phyloP scores from a whole-genome alignment of 2,329 filamentous ascomycete genomes.

The Coniochaeta prunicola region DNA sequence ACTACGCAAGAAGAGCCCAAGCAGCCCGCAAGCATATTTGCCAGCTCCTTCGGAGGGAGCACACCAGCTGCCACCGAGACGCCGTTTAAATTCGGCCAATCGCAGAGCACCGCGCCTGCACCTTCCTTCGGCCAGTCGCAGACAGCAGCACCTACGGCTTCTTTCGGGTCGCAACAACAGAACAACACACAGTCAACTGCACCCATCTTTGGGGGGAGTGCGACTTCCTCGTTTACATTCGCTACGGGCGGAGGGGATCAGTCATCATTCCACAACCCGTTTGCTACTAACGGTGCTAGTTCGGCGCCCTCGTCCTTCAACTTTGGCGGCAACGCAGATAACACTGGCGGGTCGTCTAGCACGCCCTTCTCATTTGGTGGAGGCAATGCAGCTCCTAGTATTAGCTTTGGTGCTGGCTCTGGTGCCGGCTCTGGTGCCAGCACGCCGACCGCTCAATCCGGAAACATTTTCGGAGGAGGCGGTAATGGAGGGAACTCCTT shows the following conservation, averaged over 20 bases:
- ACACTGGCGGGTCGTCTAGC: constrained; percentile 12
- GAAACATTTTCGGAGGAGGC: constrained; percentile 4
- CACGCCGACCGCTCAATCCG: constrained; percentile 7
- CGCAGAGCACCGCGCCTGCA: constrained; percentile 5
- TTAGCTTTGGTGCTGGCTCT: constrained; percentile 30
- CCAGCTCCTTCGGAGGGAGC: constrained; percentile 4
- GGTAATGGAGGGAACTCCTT: constrained; percentile 4
- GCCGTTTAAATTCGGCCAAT: constrained; percentile 5
- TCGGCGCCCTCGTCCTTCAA: constrained; percentile 24
- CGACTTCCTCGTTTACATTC: constrained; percentile 30
- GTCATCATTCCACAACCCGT: constrained; percentile 30
- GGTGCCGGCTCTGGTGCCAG: constrained; percentile 16
- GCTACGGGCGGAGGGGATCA: constrained; percentile 21
- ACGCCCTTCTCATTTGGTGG: constrained; percentile 17
- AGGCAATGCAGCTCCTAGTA: constrained; percentile 18
- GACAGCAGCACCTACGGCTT: not conserved
- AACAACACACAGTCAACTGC: constrained; percentile 7
- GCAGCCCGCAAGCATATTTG: constrained; percentile 9
- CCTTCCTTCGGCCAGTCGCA: constrained; percentile 5
- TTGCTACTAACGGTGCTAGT: constrained; percentile 21
- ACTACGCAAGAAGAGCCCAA: constrained; percentile 32
- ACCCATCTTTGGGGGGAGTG: constrained; percentile 20
- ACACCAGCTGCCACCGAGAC: constrained; percentile 6
- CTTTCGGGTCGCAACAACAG: constrained; percentile 8
- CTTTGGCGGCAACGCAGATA: constrained; percentile 30